Base-by-base conservation (phyloP, 345 rosid species). In the Salix arbutifolia region DNA sequence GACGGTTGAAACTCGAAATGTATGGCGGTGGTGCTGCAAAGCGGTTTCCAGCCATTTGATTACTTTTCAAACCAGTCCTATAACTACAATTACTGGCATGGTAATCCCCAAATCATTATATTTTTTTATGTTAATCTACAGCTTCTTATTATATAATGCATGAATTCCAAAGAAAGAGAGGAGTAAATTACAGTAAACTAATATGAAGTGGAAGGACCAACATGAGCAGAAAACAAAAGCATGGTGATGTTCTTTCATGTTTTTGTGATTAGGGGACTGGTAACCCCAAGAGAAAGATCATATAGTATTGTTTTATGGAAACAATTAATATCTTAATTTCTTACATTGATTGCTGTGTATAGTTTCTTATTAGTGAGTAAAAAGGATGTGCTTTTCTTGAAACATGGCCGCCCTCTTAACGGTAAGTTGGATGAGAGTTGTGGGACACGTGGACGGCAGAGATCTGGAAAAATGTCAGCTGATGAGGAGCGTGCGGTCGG, bases 391-490 rank as follows among this genome's bases (percentile, higher is more conserved):
- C 38, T 18, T 53, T 66, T 67, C 46, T 80, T 40, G 56, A 67
- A 67, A 80, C 33, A 5, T 52, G 67, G 83, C 67, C 67, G 69
- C 6, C 19, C 25, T 37, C 61, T 62, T 74, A 76, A 81, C 83
- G 83, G 80, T 69, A 53, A 72, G 35, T 19, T 28, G 67, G 46
- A 19, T 17, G 28, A 44, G 31, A 2, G 10, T 6, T 40, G 30
- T 21, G 38, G 28, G 70, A 73, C 74, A 80, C 83, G 83, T 75
- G 76, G 77, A 76, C 58, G 58, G 83, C 50, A 42, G 12, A 67
- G 74, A 80, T 80, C 6, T 10, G 77, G 14, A 6, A 28, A 52
- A 42, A 62, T 75, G 82, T 56, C 72, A 30, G 82, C 7, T 70
- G 48, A 56, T 66, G 68, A 2, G 42, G n/a, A 13, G 23, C 26